These are phyloP conservation scores for Diaporthe destruens DNA, from an alignment of 2,329 filamentous ascomycete species.

Conservation along the genomic window DNA sequence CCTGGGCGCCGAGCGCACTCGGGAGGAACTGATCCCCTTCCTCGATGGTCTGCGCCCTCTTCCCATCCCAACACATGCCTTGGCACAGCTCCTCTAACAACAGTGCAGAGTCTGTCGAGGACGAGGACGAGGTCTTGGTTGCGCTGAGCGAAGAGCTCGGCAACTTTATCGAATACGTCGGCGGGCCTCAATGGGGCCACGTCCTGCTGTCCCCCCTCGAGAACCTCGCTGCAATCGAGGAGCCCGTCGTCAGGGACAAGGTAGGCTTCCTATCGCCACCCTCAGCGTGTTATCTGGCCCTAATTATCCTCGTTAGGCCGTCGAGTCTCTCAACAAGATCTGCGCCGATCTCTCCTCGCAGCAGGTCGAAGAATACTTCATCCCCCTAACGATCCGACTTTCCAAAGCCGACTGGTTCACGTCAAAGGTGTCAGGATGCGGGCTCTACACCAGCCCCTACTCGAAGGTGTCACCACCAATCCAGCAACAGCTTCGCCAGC, in stretches of 20 bases:
- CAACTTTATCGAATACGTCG: constrained; percentile 97
- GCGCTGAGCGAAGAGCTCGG: constrained; percentile 97
- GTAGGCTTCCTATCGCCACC: constrained; percentile 61
- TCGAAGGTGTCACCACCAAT: constrained; percentile 88
- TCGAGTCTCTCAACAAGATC: constrained; percentile 99
- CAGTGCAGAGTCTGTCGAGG: constrained; percentile 91
- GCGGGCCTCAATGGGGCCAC: constrained; percentile 92
- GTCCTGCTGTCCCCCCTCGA: constrained; percentile 96
- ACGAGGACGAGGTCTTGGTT: constrained; percentile 98
- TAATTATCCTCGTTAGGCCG: constrained; percentile 72
- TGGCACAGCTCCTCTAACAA: constrained; percentile 43
- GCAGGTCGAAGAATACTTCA: constrained; percentile 97
- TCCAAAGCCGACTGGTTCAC: constrained; percentile 99
- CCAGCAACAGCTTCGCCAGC: constrained; percentile 91
- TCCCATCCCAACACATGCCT: constrained; percentile 35
- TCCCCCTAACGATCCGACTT: constrained; percentile 93
- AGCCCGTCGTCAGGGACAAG: constrained; percentile 98
- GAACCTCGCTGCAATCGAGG: constrained; percentile 98
- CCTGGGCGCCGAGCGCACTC: constrained; percentile 93
- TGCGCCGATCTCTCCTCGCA: constrained; percentile 90
- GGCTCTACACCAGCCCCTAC: constrained; percentile 94
- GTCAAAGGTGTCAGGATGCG: constrained; percentile 97
- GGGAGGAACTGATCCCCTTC: constrained; percentile 98
- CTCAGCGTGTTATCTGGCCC: constrained; percentile 40
- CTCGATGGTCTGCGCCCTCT: constrained; percentile 83